phyloP scores from a whole-genome alignment of 2,329 filamentous ascomycete species.

The Rachicladosporium sp. region DNA sequence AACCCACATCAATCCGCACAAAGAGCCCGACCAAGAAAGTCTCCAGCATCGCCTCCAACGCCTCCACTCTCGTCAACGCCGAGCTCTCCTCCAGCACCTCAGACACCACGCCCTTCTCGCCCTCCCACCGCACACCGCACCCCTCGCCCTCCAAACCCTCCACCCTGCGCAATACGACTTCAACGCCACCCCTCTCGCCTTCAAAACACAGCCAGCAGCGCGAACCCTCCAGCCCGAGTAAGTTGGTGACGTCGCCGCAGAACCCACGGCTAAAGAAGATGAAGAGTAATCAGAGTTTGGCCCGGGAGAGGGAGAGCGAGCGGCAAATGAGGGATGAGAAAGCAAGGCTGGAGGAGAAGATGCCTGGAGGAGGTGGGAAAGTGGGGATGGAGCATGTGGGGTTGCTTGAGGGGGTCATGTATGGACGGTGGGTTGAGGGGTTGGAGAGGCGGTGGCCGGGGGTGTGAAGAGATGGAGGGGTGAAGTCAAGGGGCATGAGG shows the following conservation, averaged over 20 bases:
- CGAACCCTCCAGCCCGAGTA: conserved; percentile 30
- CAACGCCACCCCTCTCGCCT: conserved; percentile 3
- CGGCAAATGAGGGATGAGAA: no score
- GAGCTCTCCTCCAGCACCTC: neutral
- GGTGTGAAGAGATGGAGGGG: no score
- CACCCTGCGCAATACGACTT: neutral
- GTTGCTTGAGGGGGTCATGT: conserved; percentile 79
- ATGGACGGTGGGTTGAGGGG: conserved; percentile 79
- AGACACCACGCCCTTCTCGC: no score
- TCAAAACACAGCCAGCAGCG: conserved; percentile 1
- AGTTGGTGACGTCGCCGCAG: conserved; percentile 64
- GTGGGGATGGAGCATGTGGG: conserved; percentile 87
- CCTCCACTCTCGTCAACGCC: conserved; percentile 5
- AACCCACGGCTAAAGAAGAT: conserved; percentile 80
- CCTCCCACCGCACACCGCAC: neutral
- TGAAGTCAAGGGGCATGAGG: no score
- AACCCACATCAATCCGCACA: neutral
- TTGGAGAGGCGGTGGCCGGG: conserved; percentile 42
- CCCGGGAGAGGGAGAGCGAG: conserved; percentile 32
- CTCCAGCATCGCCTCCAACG: conserved; percentile 2
- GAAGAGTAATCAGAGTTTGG: conserved; percentile 38
- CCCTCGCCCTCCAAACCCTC: conserved; percentile 2
- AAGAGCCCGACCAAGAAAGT: conserved; percentile 13
- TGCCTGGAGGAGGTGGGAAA: conserved; percentile 42
- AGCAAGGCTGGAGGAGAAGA: conserved; percentile 5